These are phyloP conservation scores for Sporothrix phasma DNA, from an alignment of 2,329 filamentous ascomycete species.

Conservation along the genomic window DNA sequence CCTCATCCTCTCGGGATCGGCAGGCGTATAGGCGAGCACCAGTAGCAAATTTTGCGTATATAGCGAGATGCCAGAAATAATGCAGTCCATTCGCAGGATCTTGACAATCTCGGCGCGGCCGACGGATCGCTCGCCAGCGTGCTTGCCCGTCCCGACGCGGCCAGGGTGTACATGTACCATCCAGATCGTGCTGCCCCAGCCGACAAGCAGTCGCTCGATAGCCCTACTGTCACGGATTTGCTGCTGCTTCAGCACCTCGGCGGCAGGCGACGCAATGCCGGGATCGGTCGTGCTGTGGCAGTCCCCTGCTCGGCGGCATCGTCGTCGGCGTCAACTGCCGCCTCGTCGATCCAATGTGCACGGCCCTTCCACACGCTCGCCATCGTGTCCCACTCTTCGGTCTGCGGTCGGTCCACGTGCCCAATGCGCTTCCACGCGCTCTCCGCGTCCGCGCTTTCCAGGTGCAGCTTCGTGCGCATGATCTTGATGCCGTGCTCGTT, in stretches of 20 bases:
- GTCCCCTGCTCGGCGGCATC: conserved; percentile 28
- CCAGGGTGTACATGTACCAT: conserved; percentile 82
- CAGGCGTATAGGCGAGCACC: conserved; percentile 80
- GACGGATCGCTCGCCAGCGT: conserved; percentile 58
- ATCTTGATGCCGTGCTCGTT: conserved; percentile 98
- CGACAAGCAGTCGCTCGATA: conserved; percentile 75
- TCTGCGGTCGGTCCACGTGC: conserved; percentile 80
- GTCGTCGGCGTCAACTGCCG: conserved; percentile 64
- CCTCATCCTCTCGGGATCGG: conserved; percentile 60
- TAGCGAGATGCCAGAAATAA: conserved; percentile 91
- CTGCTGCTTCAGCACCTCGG: conserved; percentile 40
- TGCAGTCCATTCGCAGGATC: conserved; percentile 91
- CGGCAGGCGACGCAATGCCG: conserved; percentile 30
- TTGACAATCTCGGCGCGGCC: conserved; percentile 85
- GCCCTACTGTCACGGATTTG: conserved; percentile 36
- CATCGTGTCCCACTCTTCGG: conserved; percentile 90
- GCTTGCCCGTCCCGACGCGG: conserved; percentile 53
- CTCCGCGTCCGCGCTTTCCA: conserved; percentile 67
- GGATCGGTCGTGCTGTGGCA: conserved; percentile 20
- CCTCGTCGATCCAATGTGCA: conserved; percentile 86
- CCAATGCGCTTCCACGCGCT: conserved; percentile 91
- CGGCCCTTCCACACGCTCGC: conserved; percentile 88
- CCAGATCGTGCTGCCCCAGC: conserved; percentile 96
- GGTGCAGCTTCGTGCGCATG: conserved; percentile 78
- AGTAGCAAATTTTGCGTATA: conserved; percentile 88